phyloP scores from a whole-genome alignment of 768 basidiomycete genomes.

The Mycena venus region DNA sequence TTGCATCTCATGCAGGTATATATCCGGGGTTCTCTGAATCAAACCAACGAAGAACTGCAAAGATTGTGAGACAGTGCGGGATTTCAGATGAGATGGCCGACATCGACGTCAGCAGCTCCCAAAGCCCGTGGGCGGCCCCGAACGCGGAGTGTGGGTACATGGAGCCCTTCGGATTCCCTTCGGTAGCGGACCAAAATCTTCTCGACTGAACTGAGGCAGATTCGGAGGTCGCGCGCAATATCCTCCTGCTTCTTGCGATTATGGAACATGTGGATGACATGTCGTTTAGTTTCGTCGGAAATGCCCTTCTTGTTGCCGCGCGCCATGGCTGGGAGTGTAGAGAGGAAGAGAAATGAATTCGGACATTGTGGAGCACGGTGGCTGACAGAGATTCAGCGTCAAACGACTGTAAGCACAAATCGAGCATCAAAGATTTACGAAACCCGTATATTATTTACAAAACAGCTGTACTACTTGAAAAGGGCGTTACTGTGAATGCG shows the following conservation, averaged over 20 bases:
- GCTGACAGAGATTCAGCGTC: not conserved
- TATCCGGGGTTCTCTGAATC: not conserved
- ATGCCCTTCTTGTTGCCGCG: not conserved
- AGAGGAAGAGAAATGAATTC: not conserved
- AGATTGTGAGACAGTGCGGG: not conserved
- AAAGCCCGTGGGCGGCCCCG: not conserved
- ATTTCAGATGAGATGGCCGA: not conserved
- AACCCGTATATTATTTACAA: not conserved
- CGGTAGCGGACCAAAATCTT: not conserved
- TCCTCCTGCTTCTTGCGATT: not conserved
- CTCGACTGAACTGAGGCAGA: not conserved
- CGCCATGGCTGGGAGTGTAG: not conserved
- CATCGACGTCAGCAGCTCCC: not conserved
- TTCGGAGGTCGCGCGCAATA: not conserved
- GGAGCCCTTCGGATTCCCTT: not conserved
- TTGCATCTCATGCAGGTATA: slow-evolving; percentile 29
- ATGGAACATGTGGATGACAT: not conserved
- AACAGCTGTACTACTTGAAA: too few species aligned
- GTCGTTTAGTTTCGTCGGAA: not conserved
- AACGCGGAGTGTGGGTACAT: not conserved
- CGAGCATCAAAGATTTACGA: not conserved
- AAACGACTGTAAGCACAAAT: not conserved
- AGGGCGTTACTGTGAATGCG: too few species aligned
- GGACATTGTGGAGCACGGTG: not conserved
- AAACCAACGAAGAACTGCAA: not conserved